phyloP scores from a whole-genome alignment of 805 yeast genomes.

The Myxozyma udenii region DNA sequence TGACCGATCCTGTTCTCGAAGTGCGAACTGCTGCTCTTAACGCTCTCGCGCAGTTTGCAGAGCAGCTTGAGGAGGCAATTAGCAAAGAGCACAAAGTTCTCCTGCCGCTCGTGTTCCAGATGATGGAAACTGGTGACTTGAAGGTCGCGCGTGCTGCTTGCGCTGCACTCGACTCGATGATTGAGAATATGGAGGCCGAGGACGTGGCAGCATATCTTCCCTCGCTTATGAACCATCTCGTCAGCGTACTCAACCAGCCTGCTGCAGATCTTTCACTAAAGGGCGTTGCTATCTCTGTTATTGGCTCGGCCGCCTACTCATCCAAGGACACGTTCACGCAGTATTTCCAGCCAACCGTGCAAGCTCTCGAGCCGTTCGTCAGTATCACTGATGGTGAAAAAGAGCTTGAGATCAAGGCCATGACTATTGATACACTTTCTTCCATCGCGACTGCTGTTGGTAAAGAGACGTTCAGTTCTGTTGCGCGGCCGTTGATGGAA shows the following conservation, averaged over 20 bases:
- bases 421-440: slow-evolving; percentile 88
- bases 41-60: slow-evolving; percentile 71
- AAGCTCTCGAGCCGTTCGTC: slow-evolving; percentile 77
- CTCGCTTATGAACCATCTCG: slow-evolving; percentile 84
- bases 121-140: slow-evolving; percentile 76
- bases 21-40: slow-evolving; percentile 86
- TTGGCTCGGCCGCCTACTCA: slow-evolving; percentile 96
- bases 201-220: slow-evolving; percentile 78
- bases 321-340: slow-evolving; percentile 86
- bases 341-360: slow-evolving; percentile 76
- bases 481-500: slow-evolving; percentile 82
- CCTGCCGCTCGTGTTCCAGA: slow-evolving; percentile 79
- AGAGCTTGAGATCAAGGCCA: slow-evolving; percentile 85
- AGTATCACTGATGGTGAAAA: slow-evolving; percentile 73
- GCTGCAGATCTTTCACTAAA: slow-evolving; percentile 46
- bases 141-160: slow-evolving; percentile 89
- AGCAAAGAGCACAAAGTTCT: slow-evolving; percentile 80
- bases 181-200: slow-evolving; percentile 87
- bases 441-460: slow-evolving; percentile 97
- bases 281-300: slow-evolving; percentile 81
- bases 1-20: slow-evolving; percentile 67
- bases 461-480: slow-evolving; percentile 77
- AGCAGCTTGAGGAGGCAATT: slow-evolving; percentile 78
- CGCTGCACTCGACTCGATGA: slow-evolving; percentile 81
- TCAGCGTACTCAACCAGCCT: slow-evolving; percentile 76